Percentiles rank a stretch among this genome's conserved stretches.
Evolutionary conservation across 805 yeast genomes (phyloP).

Genomic region (Pichia pseudocactophila): DNA sequence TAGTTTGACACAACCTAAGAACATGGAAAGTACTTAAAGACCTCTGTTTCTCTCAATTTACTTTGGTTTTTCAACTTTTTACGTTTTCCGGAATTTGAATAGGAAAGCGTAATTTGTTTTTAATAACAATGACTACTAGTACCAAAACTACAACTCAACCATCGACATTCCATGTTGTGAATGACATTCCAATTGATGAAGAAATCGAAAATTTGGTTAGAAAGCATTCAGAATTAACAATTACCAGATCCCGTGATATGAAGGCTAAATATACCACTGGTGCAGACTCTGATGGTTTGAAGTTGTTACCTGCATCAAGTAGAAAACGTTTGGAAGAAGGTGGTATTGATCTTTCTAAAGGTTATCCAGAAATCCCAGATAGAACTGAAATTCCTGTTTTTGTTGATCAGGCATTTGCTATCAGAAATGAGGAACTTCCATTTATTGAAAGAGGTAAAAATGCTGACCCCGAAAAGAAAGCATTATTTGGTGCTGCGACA

Average conservation of each 20-base stretch:
- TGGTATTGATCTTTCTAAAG: constrained; percentile 29
- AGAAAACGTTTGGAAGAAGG: constrained; percentile 27
- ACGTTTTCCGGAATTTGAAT: too few relatives aligned
- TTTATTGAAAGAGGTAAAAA: constrained; percentile 28
- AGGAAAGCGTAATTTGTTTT: too few relatives aligned
- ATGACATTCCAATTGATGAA: constrained; percentile 12
- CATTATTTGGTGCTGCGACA: constrained; percentile 32
- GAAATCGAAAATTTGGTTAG: constrained; percentile 13
- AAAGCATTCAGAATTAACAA: constrained; percentile 4
- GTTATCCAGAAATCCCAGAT: constrained; percentile 34
- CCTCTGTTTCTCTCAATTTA: not conserved
- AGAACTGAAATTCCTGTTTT: constrained; percentile 28
- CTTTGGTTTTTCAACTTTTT: too few relatives aligned
- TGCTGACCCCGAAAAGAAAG: constrained; percentile 36
- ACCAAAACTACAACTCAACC: not conserved
- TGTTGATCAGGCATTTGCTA: constrained; percentile 33
- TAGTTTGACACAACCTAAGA: too few relatives aligned
- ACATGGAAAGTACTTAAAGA: too few relatives aligned
- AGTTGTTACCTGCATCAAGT: constrained; percentile 21
- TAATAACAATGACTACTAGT: not conserved
- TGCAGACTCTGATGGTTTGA: constrained; percentile 16
- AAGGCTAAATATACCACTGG: constrained; percentile 6
- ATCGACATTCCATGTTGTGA: not conserved
- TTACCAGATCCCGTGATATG: constrained; percentile 5
- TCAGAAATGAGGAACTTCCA: constrained; percentile 27